Percentiles rank a stretch among this genome's conserved stretches.
These are phyloP conservation scores for Penicillium palitans DNA, from an alignment of 2,329 filamentous ascomycete genomes.

Conservation along the genomic window DNA sequence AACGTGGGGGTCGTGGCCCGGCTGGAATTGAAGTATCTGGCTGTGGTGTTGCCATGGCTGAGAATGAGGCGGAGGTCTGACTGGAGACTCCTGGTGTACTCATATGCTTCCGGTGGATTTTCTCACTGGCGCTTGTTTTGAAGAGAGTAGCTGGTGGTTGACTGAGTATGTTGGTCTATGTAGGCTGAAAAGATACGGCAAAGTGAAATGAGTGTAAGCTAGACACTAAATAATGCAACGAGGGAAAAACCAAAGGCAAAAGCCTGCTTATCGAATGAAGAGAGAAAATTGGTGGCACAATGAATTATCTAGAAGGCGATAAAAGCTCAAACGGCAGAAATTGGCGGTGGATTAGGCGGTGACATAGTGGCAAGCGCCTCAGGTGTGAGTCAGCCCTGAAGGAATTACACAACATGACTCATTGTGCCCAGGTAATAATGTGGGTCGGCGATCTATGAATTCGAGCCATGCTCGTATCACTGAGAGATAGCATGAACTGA, in stretches of 20 bases:
- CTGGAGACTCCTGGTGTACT: background rate
- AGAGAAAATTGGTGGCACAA: conserved; percentile 10
- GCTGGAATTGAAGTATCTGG: background rate
- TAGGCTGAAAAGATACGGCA: background rate
- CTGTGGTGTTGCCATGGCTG: conserved; percentile 13
- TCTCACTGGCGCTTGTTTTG: background rate
- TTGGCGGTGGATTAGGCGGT: conserved; percentile 21
- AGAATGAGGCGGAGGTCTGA: background rate
- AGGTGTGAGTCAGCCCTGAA: conserved; percentile 6
- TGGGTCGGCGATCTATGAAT: conserved; percentile 12
- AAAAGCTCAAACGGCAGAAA: conserved; percentile 25
- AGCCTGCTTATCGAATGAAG: background rate
- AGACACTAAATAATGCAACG: background rate
- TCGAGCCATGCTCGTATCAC: conserved; percentile 1
- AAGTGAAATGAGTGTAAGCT: background rate
- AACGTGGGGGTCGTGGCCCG: conserved; percentile 16
- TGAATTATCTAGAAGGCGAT: conserved; percentile 17
- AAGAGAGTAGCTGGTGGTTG: background rate
- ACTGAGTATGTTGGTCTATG: background rate
- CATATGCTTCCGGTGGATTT: background rate
- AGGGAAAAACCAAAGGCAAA: background rate
- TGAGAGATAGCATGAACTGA: background rate
- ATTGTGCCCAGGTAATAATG: background rate
- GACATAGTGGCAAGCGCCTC: conserved; percentile 1
- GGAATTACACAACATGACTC: conserved; percentile 11